Percentiles rank a stretch among this genome's conserved stretches.
Conservation (phyloP, 2,329 filamentous ascomycete genomes). For the Beauveria australis region DNA sequence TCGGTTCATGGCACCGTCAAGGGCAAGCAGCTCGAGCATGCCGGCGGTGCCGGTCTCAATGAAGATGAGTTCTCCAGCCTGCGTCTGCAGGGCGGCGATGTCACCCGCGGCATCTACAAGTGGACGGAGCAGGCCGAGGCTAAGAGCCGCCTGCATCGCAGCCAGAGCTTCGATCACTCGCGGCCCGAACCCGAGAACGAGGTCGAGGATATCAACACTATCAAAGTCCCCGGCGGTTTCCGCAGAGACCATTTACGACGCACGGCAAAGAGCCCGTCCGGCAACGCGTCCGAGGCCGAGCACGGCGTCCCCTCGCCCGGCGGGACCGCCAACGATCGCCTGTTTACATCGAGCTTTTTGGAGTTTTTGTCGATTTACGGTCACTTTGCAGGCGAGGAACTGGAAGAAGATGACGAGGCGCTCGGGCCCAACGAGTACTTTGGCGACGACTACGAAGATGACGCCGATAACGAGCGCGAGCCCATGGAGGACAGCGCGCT, state of each 20-base stretch:
- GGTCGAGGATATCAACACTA: slow-evolving; percentile 75
- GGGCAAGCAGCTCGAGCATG: slow-evolving; percentile 43
- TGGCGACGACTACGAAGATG: slow-evolving; percentile 56
- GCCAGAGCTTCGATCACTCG: slow-evolving; percentile 77
- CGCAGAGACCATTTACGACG: slow-evolving; percentile 81
- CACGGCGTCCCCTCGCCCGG: slow-evolving; percentile 27
- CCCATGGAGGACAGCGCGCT: slow-evolving; percentile 84
- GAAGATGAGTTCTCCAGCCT: slow-evolving; percentile 90
- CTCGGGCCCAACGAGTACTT: slow-evolving; percentile 87
- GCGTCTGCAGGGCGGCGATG: slow-evolving; percentile 85
- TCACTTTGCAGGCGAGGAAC: slow-evolving; percentile 92
- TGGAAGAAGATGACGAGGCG: slow-evolving; percentile 93
- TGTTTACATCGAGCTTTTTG: slow-evolving; percentile 87
- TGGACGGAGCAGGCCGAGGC: slow-evolving; percentile 87
- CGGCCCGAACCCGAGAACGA: slow-evolving; percentile 74
- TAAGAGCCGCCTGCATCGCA: slow-evolving; percentile 61
- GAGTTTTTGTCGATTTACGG: slow-evolving; percentile 94
- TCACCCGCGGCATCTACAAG: slow-evolving; percentile 89
- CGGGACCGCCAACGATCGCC: slow-evolving; percentile 32
- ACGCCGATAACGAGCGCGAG: slow-evolving; percentile 55
- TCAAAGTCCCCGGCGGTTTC: slow-evolving; percentile 91
- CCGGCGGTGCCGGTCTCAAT: slow-evolving; percentile 32
- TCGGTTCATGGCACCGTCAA: slow-evolving; percentile 37
- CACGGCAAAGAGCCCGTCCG: slow-evolving; percentile 54
- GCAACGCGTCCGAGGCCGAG: slow-evolving; percentile 25